A percentile compares a stretch with the other conserved stretches of the same genome.
Conservation (phyloP, 805 yeast species). For the Candida bentonensis region DNA sequence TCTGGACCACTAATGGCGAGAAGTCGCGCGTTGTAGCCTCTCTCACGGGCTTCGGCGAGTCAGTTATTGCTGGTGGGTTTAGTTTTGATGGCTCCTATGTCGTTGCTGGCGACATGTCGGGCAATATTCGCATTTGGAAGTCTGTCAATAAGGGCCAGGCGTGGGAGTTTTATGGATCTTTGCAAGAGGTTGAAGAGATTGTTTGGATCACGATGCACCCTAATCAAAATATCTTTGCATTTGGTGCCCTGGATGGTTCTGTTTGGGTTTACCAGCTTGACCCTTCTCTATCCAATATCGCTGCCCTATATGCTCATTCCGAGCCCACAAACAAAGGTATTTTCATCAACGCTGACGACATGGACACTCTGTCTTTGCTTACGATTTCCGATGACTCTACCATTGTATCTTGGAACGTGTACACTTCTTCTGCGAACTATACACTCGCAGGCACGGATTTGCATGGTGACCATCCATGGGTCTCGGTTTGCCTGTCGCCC, state of each 20-base stretch:
- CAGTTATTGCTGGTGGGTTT: slow-evolving; percentile 74
- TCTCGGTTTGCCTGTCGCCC: slow-evolving; percentile 42
- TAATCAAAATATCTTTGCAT: slow-evolving; percentile 61
- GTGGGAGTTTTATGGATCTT: slow-evolving; percentile 57
- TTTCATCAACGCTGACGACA: slow-evolving; percentile 49
- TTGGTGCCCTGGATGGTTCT: slow-evolving; percentile 85
- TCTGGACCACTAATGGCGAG: slow-evolving; percentile 73
- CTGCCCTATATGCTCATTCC: slow-evolving; percentile 44
- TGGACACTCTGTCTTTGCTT: slow-evolving; percentile 48
- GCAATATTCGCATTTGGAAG: slow-evolving; percentile 62
- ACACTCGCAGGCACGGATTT: slow-evolving; percentile 31
- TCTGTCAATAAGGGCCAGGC: slow-evolving; percentile 65
- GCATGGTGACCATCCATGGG: slow-evolving; percentile 85
- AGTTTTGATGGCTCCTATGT: slow-evolving; percentile 68
- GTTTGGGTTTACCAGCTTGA: slow-evolving; percentile 84
- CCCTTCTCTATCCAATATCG: slow-evolving; percentile 25
- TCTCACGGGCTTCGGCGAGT: slow-evolving; percentile 71
- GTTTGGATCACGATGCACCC: slow-evolving; percentile 79
- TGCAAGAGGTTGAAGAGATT: slow-evolving; percentile 84
- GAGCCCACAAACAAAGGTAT: slow-evolving; percentile 67
- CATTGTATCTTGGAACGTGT: slow-evolving; percentile 81
- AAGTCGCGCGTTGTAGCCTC: slow-evolving; percentile 74
- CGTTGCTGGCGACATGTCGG: slow-evolving; percentile 91
- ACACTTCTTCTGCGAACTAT: slow-evolving; percentile 55
- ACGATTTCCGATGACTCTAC: slow-evolving; percentile 79